Conservation (phyloP, 768 basidiomycete species). For the Suillus subluteus region DNA sequence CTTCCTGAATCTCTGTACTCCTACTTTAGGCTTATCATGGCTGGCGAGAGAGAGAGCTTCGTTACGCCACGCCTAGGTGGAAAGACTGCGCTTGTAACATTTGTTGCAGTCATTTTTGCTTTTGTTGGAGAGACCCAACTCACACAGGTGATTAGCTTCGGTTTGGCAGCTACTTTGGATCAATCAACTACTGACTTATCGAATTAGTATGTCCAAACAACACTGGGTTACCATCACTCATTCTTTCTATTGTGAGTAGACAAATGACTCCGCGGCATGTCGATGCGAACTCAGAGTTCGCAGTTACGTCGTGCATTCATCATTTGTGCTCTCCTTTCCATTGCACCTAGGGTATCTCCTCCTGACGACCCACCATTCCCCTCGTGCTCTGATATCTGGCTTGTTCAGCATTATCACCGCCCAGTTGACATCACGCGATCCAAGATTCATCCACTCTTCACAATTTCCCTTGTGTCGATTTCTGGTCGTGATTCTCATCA, state of each 20-base stretch:
- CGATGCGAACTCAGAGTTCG: constrained; percentile 12
- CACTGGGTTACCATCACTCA: constrained; percentile 79
- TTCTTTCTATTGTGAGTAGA: constrained; percentile 81
- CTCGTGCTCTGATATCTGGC: constrained; percentile 51
- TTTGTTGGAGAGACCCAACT: constrained; percentile 81
- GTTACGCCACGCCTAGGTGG: constrained; percentile 45
- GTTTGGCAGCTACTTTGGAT: not conserved
- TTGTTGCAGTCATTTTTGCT: constrained; percentile 61
- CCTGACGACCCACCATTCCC: constrained; percentile 49
- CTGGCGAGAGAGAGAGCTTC: not conserved
- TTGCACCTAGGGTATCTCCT: constrained; percentile 74
- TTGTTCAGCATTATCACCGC: constrained; percentile 52
- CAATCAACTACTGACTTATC: constrained; percentile 11
- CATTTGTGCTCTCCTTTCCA: constrained; percentile 79
- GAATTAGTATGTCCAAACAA: constrained; percentile 76
- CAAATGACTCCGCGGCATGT: not conserved
- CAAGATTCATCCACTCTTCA: constrained; percentile 20
- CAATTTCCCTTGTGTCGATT: constrained; percentile 37
- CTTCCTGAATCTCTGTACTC: not conserved
- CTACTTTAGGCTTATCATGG: constrained; percentile 12
- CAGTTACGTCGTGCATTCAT: constrained; percentile 88
- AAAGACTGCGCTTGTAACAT: constrained; percentile 53
- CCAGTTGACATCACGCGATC: constrained; percentile 21
- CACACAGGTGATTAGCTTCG: constrained; percentile 59
- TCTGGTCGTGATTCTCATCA: constrained; percentile 30